phyloP scores from a whole-genome alignment of 2,329 filamentous ascomycete genomes.

The Clarireedia homoeocarpa region DNA sequence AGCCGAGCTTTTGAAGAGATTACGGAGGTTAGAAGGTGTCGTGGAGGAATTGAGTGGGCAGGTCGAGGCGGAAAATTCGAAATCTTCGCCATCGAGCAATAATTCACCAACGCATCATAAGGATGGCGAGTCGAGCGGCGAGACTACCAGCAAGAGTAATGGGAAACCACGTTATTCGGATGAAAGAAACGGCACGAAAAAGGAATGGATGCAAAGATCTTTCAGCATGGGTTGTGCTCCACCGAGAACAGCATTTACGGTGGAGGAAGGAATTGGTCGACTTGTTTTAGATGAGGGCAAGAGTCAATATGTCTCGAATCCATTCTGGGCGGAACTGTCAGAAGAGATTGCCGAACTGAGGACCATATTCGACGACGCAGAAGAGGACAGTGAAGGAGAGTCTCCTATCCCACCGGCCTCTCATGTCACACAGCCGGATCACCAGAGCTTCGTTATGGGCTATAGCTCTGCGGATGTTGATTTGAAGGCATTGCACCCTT shows the following conservation, averaged over 20 bases:
- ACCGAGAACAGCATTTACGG: slow-evolving; percentile 22
- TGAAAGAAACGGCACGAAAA: slow-evolving; percentile 21
- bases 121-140: slow-evolving; percentile 16
- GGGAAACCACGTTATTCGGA: slow-evolving; percentile 23
- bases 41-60: slow-evolving; percentile 62
- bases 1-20: slow-evolving; percentile 61
- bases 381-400: slow-evolving; percentile 23
- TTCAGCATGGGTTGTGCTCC: slow-evolving; percentile 22
- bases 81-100: slow-evolving; percentile 23
- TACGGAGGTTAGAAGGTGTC: slow-evolving; percentile 68
- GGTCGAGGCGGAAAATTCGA: slow-evolving; percentile 33
- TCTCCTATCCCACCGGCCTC: slow-evolving; percentile 31
- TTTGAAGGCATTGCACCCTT: slow-evolving; percentile 54
- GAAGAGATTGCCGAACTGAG: slow-evolving; percentile 37
- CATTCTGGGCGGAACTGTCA: slow-evolving; percentile 66
- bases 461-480: slow-evolving; percentile 66
- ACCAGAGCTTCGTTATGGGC: slow-evolving; percentile 66
- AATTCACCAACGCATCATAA: slow-evolving; percentile 13
- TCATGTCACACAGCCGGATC: slow-evolving; percentile 52
- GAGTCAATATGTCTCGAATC: slow-evolving; percentile 67
- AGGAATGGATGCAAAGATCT: slow-evolving; percentile 20
- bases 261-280: slow-evolving; percentile 47
- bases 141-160: not conserved
- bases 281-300: slow-evolving; percentile 62
- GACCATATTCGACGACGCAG: slow-evolving; percentile 26